Conservation (phyloP, 2,329 filamentous ascomycete species). For the Sporothrix phasma region DNA sequence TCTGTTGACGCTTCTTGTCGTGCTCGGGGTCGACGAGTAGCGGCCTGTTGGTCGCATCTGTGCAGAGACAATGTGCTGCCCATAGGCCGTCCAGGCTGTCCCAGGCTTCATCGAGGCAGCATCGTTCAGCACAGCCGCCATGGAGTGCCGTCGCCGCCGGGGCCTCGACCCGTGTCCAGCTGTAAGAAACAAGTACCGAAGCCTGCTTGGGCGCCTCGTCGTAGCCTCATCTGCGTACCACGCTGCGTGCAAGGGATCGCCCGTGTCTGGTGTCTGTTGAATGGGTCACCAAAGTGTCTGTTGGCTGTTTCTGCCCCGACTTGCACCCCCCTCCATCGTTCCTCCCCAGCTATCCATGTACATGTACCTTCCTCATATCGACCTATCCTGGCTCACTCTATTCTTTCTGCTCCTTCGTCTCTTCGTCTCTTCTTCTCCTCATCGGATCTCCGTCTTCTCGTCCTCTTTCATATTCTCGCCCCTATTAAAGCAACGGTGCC, state of each 20-base stretch:
- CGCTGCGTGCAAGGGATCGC: neutral
- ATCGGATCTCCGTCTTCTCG: too few relatives aligned
- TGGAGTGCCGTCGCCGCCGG: too few relatives aligned
- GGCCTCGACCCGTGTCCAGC: too few relatives aligned
- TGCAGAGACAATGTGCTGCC: too few relatives aligned
- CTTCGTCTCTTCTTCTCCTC: neutral
- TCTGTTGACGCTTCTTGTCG: too few relatives aligned
- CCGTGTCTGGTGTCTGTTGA: neutral
- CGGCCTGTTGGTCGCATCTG: too few relatives aligned
- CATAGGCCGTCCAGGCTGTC: too few relatives aligned
- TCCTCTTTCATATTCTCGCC: neutral
- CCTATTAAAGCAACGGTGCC: neutral
- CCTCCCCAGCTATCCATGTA: neutral
- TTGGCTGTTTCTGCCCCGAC: neutral
- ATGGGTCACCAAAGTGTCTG: too few relatives aligned
- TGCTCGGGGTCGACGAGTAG: too few relatives aligned
- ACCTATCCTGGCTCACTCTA: neutral
- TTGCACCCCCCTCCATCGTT: neutral
- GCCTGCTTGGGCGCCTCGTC: neutral
- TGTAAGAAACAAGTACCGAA: neutral
- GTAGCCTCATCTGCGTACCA: neutral
- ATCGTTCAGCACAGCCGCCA: too few relatives aligned
- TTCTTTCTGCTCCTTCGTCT: too few relatives aligned
- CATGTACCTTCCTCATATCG: neutral
- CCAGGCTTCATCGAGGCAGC: too few relatives aligned